Percentiles rank a stretch among this genome's conserved stretches.
phyloP scores from a whole-genome alignment of 495 filamentous ascomycete species.

The Neurospora cerealis region DNA sequence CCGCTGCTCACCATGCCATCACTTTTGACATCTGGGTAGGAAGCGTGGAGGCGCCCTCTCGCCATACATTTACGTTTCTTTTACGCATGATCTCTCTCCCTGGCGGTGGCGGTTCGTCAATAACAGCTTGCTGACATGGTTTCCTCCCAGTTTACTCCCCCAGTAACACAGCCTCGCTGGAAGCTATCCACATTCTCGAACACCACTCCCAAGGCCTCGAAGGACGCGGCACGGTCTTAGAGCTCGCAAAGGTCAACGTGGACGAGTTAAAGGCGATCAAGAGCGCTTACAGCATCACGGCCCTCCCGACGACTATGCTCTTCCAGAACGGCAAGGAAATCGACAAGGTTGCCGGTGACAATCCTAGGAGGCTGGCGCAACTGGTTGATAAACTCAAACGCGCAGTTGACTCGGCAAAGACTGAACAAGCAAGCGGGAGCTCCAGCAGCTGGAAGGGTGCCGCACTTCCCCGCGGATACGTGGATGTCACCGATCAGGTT shows the following conservation, averaged over 20 bases:
- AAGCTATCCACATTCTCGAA: conserved; percentile 77
- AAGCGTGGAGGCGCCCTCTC: neutral
- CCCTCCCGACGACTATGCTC: conserved; percentile 80
- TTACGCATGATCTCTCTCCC: neutral
- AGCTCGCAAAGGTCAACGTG: conserved; percentile 80
- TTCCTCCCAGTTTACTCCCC: conserved; percentile 64
- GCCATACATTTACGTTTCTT: neutral
- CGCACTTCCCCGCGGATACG: conserved; percentile 68
- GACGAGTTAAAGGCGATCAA: conserved; percentile 68
- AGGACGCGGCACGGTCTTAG: conserved; percentile 53
- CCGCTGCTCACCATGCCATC: neutral
- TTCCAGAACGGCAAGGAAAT: conserved; percentile 62
- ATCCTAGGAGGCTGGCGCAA: conserved; percentile 55
- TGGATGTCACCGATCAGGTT: conserved; percentile 71
- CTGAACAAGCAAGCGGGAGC: conserved; percentile 29
- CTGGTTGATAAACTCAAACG: conserved; percentile 62
- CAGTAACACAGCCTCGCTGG: conserved; percentile 79
- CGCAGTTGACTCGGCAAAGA: conserved; percentile 47
- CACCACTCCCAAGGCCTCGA: conserved; percentile 64
- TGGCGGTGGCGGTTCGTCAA: neutral
- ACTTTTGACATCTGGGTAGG: neutral
- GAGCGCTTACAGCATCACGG: conserved; percentile 58
- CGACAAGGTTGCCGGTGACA: conserved; percentile 63
- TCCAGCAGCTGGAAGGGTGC: conserved; percentile 60
- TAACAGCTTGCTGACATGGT: conserved; percentile 11